Evolutionary conservation across 2,329 filamentous ascomycete species (phyloP), one percentile per base, ranked within the genome.

Genomic region (Diaporthe citri): DNA sequence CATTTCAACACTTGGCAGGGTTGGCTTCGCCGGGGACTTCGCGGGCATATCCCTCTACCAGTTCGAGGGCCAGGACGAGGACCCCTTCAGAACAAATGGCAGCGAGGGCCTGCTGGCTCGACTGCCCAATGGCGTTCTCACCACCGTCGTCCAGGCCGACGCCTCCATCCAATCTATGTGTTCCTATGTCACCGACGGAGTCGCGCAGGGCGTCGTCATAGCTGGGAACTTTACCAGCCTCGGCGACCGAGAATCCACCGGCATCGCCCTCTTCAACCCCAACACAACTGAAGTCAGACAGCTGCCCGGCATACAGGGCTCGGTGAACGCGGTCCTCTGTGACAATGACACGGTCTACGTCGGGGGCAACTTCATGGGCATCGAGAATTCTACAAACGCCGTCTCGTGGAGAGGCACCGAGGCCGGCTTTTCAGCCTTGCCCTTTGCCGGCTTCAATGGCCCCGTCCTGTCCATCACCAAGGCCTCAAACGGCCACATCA

Each of bases 141-240:
- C 92, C 28, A 90, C 92, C 25, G 86, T 98, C 66, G 90, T 93
- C 71, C 89, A 91, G 55, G 93, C 95, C 59, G 95, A 98, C 84
- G 96, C 93, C 74, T 92, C 93, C 66, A 98, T 99, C 81, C 90
- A 92, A 81, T 90, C 95, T 77, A 97, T 99, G 94, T 99, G 97
- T 86, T 87, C 93, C 28, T 94, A 96, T 79, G 88, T 91, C 70
- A 85, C 88, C 79, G 89, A 94, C 83, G 93, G 94, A 77, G 89
- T 88, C 8, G 85, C 93, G 74, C 87, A 90, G n/a, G 93, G 93
- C 55, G 90, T 98, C 39, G 90, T 98, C 64, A 90, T 99, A 22
- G 97, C 94, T 73, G 97, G 97, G 64, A 98, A 98, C 86, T 99
- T 99, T 82, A 98, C 97, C 43, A 97, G 95, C 82, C 86, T 99